Conservation (phyloP, 352 stramenopile genomes). For the Halophytophthora polymorphica region DNA sequence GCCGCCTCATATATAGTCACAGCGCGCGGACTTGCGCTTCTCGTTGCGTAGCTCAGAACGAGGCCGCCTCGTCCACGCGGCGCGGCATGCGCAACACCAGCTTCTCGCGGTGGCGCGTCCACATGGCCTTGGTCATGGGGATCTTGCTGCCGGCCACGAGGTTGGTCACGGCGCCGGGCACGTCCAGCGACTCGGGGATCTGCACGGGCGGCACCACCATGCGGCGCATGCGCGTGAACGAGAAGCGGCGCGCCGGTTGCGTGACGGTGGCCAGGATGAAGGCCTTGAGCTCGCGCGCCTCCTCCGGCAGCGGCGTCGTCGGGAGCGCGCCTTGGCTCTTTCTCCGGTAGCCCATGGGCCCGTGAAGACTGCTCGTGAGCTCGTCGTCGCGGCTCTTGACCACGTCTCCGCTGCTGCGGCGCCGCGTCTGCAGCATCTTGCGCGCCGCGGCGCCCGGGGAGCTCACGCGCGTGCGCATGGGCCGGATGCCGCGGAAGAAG, state of each 20-base stretch:
- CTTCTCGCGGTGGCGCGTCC: constrained; percentile 26
- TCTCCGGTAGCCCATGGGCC: no score
- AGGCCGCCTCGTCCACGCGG: constrained; percentile 31
- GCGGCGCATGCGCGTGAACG: constrained; percentile 29
- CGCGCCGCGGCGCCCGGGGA: constrained; percentile 8
- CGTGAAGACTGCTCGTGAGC: neutral
- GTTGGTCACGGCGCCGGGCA: constrained; percentile 29
- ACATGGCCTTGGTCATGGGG: constrained; percentile 50
- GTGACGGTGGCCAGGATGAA: constrained; percentile 16
- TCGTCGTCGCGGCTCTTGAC: constrained; percentile 2
- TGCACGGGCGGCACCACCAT: constrained; percentile 43
- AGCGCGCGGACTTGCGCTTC: no score
- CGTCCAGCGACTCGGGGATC: constrained; percentile 33
- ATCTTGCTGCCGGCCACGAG: constrained; percentile 50
- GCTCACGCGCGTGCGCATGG: constrained; percentile 9
- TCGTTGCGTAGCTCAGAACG: neutral
- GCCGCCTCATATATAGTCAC: no score
- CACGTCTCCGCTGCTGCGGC: neutral
- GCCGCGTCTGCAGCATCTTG: constrained; percentile 26
- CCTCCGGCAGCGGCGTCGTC: constrained; percentile 10
- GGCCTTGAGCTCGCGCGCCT: constrained; percentile 32
- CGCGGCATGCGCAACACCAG: constrained; percentile 35
- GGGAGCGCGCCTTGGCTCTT: neutral
- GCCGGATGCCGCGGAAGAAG: constrained; percentile 12
- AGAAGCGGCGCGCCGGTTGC: constrained; percentile 28